Evolutionary conservation across 2,329 filamentous ascomycete genomes (phyloP).

Genomic region (Alternaria longipes): DNA sequence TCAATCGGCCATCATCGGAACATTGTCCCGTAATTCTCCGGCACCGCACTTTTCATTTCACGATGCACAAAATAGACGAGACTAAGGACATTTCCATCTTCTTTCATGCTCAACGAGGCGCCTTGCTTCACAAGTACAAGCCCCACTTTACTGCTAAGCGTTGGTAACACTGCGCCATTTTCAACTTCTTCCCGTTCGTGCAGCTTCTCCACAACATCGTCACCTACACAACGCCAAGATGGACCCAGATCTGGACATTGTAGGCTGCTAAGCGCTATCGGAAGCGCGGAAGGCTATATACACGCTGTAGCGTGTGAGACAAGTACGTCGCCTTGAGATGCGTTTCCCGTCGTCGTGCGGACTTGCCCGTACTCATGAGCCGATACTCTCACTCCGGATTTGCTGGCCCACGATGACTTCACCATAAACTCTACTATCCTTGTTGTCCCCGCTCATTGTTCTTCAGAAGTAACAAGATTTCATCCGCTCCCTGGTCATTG

Average conservation of each 20-base stretch:
- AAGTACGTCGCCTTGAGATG: conserved; percentile 26
- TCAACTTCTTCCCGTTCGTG: not conserved
- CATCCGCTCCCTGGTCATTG: conserved; percentile 1
- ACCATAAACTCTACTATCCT: not conserved
- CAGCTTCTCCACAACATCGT: conserved; percentile 1
- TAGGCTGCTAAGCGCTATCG: conserved; percentile 26
- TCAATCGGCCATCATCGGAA: conserved; percentile 26
- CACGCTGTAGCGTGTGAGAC: conserved; percentile 7
- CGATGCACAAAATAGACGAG: conserved; percentile 6
- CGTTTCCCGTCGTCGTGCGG: conserved; percentile 7
- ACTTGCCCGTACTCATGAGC: conserved; percentile 3
- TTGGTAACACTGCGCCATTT: not conserved
- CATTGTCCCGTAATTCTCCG: conserved; percentile 22
- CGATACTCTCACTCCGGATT: conserved; percentile 4
- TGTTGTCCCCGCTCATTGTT: conserved; percentile 16
- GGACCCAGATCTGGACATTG: conserved; percentile 29
- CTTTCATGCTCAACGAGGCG: conserved; percentile 2
- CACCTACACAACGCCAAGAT: conserved; percentile 17
- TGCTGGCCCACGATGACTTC: conserved; percentile 6
- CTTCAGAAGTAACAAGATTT: conserved; percentile 6
- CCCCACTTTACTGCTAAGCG: conserved; percentile 2
- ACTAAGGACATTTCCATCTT: not conserved
- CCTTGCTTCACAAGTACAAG: not conserved
- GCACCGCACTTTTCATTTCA: conserved; percentile 1
- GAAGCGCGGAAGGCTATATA: conserved; percentile 19